Conservation (phyloP, 1,284 basidiomycete genomes). For the Ganoderma multipileum region DNA sequence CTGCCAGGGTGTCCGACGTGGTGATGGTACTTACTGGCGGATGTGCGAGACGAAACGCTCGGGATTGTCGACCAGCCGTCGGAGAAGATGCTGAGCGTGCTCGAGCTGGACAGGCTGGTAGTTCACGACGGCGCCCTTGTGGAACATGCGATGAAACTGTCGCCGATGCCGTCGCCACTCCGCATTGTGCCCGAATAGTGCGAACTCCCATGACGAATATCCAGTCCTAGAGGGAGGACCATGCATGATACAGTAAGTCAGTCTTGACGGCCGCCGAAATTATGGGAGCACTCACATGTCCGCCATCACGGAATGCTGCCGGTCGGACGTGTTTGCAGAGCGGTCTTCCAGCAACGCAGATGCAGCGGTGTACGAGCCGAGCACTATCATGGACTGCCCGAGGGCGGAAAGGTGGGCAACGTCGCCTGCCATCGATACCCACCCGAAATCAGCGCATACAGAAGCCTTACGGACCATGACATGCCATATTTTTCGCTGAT, state of each 20-base stretch:
- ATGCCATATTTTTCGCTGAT: conserved; percentile 17
- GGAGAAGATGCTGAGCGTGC: conserved; percentile 12
- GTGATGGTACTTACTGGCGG: conserved; percentile 14
- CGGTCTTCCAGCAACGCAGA: conserved; percentile 12
- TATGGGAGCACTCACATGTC: conserved; percentile 15
- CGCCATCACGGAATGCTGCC: conserved; percentile 18
- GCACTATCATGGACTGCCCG: conserved; percentile 16
- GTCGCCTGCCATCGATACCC: conserved; percentile 3
- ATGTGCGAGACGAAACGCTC: conserved; percentile 11
- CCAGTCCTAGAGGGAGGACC: neutral
- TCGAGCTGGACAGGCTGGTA: conserved; percentile 17
- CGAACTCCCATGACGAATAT: conserved; percentile 6
- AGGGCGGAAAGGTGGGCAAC: conserved; percentile 9
- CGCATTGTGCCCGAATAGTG: neutral
- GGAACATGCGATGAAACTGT: conserved; percentile 11
- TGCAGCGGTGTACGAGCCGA: conserved; percentile 19
- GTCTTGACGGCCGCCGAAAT: too few species aligned
- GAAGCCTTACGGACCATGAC: neutral
- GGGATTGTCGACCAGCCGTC: conserved; percentile 9
- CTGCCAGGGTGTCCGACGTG: too few species aligned
- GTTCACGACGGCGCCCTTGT: conserved; percentile 7
- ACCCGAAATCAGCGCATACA: neutral
- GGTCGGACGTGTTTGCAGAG: conserved; percentile 17
- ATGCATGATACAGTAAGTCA: too few species aligned
- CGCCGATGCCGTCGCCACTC: conserved; percentile 14